phyloP scores from a whole-genome alignment of 805 yeast genomes.

The Barnettozyma populi region DNA sequence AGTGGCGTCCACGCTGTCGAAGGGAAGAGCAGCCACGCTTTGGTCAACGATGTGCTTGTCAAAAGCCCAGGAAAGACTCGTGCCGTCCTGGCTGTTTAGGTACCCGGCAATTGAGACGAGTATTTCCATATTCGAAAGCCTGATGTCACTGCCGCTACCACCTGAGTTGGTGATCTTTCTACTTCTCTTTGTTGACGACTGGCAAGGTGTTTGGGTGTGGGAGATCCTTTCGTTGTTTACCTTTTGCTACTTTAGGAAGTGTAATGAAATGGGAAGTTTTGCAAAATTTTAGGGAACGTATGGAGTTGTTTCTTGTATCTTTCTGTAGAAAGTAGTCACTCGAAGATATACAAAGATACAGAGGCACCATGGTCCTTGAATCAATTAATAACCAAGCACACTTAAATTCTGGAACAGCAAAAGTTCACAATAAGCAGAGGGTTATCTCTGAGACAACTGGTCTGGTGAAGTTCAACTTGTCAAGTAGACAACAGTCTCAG shows the following conservation, averaged over 20 bases:
- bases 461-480: constrained; percentile 35
- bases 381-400: constrained; percentile 6
- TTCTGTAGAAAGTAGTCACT: background rate
- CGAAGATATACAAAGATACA: no score
- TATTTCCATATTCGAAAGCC: constrained; percentile 2
- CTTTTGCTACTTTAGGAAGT: constrained; percentile 8
- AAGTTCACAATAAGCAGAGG: constrained; percentile 28
- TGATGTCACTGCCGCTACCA: background rate
- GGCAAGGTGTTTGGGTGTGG: constrained; percentile 3
- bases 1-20: background rate
- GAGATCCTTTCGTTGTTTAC: constrained; percentile 5
- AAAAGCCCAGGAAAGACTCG: background rate
- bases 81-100: background rate
- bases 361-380: constrained; percentile 5
- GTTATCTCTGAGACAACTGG: constrained; percentile 48
- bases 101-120: background rate
- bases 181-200: background rate
- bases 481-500: background rate
- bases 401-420: background rate
- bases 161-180: background rate
- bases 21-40: background rate
- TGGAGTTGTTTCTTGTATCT: background rate
- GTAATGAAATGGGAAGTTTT: background rate
- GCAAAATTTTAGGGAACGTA: background rate
- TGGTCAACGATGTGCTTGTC: constrained; percentile 1